Evolutionary conservation across 176 grass and related monocot species (phyloP).

Genomic region (Bromus sterilis): DNA sequence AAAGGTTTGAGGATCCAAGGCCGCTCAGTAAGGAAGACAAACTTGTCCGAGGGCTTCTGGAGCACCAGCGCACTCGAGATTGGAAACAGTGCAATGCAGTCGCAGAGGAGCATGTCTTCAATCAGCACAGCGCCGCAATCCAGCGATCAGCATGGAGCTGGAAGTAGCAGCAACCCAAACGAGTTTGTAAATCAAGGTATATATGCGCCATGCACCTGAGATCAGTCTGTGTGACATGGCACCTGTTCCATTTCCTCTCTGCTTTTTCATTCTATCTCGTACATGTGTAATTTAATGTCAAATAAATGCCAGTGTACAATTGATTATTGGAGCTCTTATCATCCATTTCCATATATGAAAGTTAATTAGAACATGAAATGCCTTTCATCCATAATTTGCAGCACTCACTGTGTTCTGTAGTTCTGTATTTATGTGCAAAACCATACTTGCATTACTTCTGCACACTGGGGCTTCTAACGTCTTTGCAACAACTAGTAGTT

Average conservation of each 20-base stretch:
- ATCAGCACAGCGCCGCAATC: constrained; percentile 59
- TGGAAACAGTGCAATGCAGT: constrained; percentile 70
- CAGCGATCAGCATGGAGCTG: constrained; percentile 36
- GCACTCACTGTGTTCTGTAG: neutral
- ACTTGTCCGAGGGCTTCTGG: constrained; percentile 70
- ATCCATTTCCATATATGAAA: constrained; percentile 3
- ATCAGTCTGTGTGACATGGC: neutral
- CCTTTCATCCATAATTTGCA: neutral
- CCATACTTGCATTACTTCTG: neutral
- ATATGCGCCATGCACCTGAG: neutral
- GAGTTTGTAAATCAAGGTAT: constrained; percentile 88
- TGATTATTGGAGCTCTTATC: neutral
- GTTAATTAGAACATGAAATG: neutral
- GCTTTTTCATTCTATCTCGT: neutral
- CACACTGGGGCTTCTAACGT: neutral
- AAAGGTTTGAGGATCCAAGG: constrained; percentile 88
- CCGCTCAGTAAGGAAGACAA: constrained; percentile 39
- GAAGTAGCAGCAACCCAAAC: constrained; percentile 52
- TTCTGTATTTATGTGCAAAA: neutral
- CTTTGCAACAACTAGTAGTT: neutral
- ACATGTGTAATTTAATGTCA: neutral
- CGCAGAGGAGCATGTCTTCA: constrained; percentile 90
- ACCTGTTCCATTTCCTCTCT: neutral
- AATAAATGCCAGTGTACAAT: neutral
- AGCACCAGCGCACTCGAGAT: constrained; percentile 66